Percentiles rank a stretch among this genome's conserved stretches.
Conservation (phyloP, 2,329 filamentous ascomycete genomes). For the Fusarium marasasianum region DNA sequence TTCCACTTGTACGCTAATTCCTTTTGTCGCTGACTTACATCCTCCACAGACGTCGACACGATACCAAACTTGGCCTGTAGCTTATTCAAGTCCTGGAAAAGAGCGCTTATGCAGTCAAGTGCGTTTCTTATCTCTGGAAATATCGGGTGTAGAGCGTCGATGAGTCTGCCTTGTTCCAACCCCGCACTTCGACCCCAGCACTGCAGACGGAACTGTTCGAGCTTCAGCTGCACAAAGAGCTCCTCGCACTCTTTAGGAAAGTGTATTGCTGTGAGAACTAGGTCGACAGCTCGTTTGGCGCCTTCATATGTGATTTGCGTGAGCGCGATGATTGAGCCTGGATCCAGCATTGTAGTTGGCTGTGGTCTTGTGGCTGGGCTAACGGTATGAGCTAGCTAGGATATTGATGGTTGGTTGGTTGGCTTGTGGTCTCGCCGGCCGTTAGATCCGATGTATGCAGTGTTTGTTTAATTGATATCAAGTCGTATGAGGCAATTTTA, state of each 20-base stretch:
- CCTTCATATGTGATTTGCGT: background rate
- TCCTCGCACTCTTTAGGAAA: background rate
- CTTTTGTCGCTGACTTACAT: background rate
- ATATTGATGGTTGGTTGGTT: accelerated
- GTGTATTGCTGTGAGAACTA: background rate
- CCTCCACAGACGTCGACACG: background rate
- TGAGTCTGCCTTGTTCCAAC: background rate
- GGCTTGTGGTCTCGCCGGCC: background rate
- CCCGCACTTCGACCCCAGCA: constrained; percentile 4
- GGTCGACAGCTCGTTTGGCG: background rate
- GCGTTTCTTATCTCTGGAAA: background rate
- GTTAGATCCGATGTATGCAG: background rate
- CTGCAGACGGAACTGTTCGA: background rate
- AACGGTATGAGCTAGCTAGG: accelerated
- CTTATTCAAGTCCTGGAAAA: background rate
- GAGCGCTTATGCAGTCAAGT: background rate
- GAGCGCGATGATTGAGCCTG: background rate
- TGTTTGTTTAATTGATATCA: background rate
- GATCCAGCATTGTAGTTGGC: background rate
- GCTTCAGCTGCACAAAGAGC: background rate
- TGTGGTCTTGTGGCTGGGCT: accelerated
- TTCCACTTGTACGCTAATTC: background rate
- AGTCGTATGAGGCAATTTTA: background rate
- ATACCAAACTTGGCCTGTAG: background rate
- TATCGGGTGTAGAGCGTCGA: background rate